phyloP scores from a whole-genome alignment of 495 filamentous ascomycete genomes.

The Parathielavia appendiculata region DNA sequence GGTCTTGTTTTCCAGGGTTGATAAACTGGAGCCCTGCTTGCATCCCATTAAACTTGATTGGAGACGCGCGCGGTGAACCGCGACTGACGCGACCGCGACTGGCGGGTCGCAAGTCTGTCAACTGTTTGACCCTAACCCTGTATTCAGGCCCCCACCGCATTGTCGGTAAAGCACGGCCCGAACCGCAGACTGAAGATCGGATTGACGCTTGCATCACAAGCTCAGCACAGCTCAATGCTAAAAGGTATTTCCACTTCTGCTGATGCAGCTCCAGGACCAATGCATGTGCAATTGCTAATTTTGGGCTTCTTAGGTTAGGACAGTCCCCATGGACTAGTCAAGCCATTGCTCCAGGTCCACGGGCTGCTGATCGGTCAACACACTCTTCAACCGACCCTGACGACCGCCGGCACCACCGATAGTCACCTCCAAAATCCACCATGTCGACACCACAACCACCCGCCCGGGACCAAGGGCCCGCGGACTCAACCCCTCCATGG shows the following conservation, averaged over 20 bases:
- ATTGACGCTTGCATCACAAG: conserved; percentile 4
- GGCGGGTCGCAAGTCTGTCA: conserved; percentile 7
- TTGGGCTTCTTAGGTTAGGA: background rate
- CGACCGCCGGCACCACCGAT: background rate
- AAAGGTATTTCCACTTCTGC: background rate
- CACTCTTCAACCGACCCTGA: background rate
- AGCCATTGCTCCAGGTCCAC: background rate
- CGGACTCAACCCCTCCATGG: conserved; percentile 17
- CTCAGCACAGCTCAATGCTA: background rate
- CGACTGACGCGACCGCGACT: conserved; percentile 22
- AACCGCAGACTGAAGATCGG: conserved; percentile 11
- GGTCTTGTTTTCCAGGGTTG: background rate
- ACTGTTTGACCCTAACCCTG: conserved; percentile 17
- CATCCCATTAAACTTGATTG: conserved; percentile 24
- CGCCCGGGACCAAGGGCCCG: conserved; percentile 1
- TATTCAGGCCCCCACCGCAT: background rate
- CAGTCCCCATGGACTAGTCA: too few relatives aligned
- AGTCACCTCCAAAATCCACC: background rate
- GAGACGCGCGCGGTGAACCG: conserved; percentile 20
- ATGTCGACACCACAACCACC: conserved; percentile 16
- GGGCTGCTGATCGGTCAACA: background rate
- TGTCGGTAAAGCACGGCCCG: conserved; percentile 15
- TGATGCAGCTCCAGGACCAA: background rate
- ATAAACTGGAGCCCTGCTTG: background rate
- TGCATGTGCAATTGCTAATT: background rate